Evolutionary conservation across 1,139 yeast genomes (phyloP), one percentile per base, ranked within the genome.

Genomic region (Yamadazyma pseudoaaseri): DNA sequence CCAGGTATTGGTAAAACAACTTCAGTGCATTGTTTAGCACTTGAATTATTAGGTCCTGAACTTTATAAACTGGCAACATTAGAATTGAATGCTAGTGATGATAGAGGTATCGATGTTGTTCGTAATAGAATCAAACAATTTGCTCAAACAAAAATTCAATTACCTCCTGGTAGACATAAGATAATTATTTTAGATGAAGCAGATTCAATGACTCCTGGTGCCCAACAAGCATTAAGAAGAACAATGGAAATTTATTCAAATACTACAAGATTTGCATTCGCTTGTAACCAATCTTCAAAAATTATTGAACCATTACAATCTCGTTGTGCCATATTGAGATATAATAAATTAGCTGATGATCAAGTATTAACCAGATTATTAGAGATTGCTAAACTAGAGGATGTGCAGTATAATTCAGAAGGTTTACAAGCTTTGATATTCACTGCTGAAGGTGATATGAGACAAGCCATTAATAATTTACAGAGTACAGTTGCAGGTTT

Each of bases 1-100:
- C 98, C 98, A 9, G 98, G 98, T 48, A 90, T 92, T 41, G 98
- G 98, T 29, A 92, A 92, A 56, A 92, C 98, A 6, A 92, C 98
- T 0, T 84, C 96, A 1, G 78, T 92, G 8, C 89, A 86, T 44
- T 90, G 97, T 64, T 72, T 92, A 26, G 97, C 98, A 0, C 73
- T 79, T 33, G 95, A 86, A 52, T 60, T 92, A 32, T 68, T 92
- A 20, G 96, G 96, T 0, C 60, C 61, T 2, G 76, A 78, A 11
- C 64, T 79, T 23, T 83, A 83, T 52, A 70, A 72, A 24, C 92
- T 82, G 45, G 98, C 96, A 0, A 94, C 94, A 1, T 63, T 92
- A 39, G 99, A 92, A 56, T 68, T 92, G 50, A 70, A 70, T 43
- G 75, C 76, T 3, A 68, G 74, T 2, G 76, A 70, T 44, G 76